These are phyloP conservation scores for Verticillium dahliae DNA, from an alignment of 2,329 filamentous ascomycete genomes.

Conservation along the genomic window DNA sequence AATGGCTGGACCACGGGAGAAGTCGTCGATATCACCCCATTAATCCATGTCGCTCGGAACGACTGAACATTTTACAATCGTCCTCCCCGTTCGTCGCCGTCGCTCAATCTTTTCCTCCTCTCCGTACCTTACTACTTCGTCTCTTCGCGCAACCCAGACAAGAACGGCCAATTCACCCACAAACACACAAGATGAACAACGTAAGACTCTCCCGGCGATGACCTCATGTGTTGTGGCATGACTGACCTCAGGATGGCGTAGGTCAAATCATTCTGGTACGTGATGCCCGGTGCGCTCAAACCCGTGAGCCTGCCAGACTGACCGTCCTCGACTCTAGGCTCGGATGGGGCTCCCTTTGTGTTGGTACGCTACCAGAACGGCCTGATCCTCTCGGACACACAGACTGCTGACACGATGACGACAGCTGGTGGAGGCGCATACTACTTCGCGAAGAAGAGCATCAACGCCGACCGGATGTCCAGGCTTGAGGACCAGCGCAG, in stretches of 20 bases:
- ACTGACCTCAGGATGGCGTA: constrained; percentile 21
- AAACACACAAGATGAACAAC: constrained; percentile 43
- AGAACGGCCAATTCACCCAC: background rate
- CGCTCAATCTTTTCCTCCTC: constrained; percentile 3
- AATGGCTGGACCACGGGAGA: background rate
- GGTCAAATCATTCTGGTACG: constrained; percentile 62
- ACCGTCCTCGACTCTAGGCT: constrained; percentile 48
- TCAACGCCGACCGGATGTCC: constrained; percentile 80
- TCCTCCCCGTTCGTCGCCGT: background rate
- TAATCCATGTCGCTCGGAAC: background rate
- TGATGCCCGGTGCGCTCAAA: constrained; percentile 6
- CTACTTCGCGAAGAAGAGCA: constrained; percentile 89
- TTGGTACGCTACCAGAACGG: constrained; percentile 48
- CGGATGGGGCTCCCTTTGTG: constrained; percentile 85
- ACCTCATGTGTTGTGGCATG: constrained; percentile 7
- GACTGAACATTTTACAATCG: constrained; percentile 1
- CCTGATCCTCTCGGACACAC: background rate
- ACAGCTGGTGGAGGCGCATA: constrained; percentile 85
- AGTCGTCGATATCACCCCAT: constrained; percentile 5
- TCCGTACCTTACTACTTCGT: background rate
- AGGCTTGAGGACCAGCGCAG: constrained; percentile 61
- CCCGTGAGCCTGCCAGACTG: constrained; percentile 4
- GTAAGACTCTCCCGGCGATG: constrained; percentile 27
- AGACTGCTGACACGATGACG: constrained; percentile 8
- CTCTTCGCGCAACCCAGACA: background rate